Evolutionary conservation across 1,284 basidiomycete genomes (phyloP).

Genomic region (Microbotryum silenes-acaulis): DNA sequence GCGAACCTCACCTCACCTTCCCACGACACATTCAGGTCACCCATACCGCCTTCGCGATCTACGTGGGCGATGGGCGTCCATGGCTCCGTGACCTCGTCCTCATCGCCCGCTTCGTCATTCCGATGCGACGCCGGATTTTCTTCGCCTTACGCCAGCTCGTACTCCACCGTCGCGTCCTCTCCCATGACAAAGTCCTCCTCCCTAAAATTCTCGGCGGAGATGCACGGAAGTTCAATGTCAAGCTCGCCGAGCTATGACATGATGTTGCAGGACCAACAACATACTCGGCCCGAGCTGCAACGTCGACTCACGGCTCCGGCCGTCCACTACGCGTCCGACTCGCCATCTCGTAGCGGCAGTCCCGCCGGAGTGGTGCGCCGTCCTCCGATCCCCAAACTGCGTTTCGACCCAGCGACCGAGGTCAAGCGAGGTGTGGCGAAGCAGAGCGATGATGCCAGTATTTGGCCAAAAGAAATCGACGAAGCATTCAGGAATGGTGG

Average conservation of each 20-base stretch:
- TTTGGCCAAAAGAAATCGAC: constrained; percentile 45
- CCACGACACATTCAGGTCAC: too few species aligned
- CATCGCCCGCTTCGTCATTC: too few species aligned
- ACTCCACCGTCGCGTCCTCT: constrained; percentile 17
- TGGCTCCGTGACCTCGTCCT: too few species aligned
- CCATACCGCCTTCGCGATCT: too few species aligned
- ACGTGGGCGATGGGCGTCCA: too few species aligned
- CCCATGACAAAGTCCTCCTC: constrained; percentile 16
- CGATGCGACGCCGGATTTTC: constrained; percentile 2
- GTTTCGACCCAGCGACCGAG: neutral
- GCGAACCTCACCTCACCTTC: too few species aligned
- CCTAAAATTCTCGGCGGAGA: neutral
- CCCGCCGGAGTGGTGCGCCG: too few species aligned
- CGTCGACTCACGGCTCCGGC: constrained; percentile 15
- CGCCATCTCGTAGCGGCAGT: too few species aligned
- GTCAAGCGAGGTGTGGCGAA: constrained; percentile 17
- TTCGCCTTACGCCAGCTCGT: constrained; percentile 13
- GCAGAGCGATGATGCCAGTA: constrained; percentile 37
- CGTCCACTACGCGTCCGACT: neutral
- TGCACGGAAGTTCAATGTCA: constrained; percentile 6
- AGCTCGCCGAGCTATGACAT: constrained; percentile 6
- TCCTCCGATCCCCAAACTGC: too few species aligned
- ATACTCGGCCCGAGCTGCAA: constrained; percentile 16
- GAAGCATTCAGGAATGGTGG: constrained; percentile 43
- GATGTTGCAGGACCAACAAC: too few species aligned